Base-by-base conservation (phyloP, 305 asterid species). In the Rubia peregrina region DNA sequence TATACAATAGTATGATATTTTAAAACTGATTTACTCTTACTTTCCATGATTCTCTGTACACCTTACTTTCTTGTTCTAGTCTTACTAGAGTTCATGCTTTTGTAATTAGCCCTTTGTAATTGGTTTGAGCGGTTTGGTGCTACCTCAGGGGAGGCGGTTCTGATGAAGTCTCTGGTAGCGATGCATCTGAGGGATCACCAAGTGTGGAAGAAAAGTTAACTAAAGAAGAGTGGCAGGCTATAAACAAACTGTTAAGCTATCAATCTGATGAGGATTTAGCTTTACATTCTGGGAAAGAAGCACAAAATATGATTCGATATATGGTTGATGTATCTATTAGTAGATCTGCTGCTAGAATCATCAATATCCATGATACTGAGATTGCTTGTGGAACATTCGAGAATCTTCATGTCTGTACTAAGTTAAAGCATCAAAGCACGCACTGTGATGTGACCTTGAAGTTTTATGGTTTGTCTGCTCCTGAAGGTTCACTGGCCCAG, bases 401-500 rank as follows among this genome's bases (percentile, higher is more conserved):
- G 81, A 89, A 91, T 87, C 96, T 94, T 71, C 82, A 88, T 56
- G 82, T 94, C 65, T 85, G 89, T 68, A 89, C 98, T 49, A 91
- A 89, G 84, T 83, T 91, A 69, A 94, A 85, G 83, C 89, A 89
- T 69, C 86, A 92, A 76, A 88, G 89, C 86, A 84, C 87, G 72
- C 87, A 85, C 64, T 94, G 96, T 76, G 99, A 91, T 71, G 88
- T 90, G 77, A 85, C 87, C 38, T 79, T 94, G 86, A 94, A 90
- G 82, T 88, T 86, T 67, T 91, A 91, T 80, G 99, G 99, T 65
- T 82, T 94, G 71, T 85, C 91, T 76, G 87, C 99, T 72, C 99
- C 99, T 42, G 99, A 94, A 85, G 99, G 99, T 77, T 90, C 99
- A 60, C 94, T 94, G 81, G 95, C 90, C 55, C 97, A 94, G 99